These are phyloP conservation scores for Alternaria consortialis DNA, from an alignment of 2,329 filamentous ascomycete genomes.

Conservation along the genomic window DNA sequence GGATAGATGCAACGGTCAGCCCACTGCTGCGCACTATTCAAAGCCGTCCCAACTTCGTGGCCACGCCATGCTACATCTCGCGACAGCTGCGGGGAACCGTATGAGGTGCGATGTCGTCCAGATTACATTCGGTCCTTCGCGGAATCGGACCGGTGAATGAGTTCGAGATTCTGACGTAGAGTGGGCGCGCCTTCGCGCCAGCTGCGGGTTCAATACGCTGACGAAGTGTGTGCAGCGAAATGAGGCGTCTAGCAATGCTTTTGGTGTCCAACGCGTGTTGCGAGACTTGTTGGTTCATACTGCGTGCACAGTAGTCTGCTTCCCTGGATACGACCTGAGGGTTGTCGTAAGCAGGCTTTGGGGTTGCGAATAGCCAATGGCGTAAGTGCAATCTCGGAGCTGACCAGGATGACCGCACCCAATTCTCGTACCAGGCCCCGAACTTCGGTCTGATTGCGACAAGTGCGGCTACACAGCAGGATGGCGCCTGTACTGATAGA, in stretches of 20 bases:
- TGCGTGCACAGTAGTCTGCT: background rate
- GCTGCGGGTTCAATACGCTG: background rate
- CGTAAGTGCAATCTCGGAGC: background rate
- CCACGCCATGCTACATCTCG: background rate
- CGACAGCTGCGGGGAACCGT: slow-evolving; percentile 22
- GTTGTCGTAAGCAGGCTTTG: slow-evolving; percentile 2
- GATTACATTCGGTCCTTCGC: slow-evolving; percentile 2
- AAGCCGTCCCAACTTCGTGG: background rate
- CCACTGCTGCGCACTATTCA: background rate
- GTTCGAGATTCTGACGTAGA: background rate
- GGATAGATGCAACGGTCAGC: background rate
- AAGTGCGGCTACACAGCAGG: background rate
- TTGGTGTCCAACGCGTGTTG: background rate
- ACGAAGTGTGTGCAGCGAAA: background rate
- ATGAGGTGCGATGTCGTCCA: background rate
- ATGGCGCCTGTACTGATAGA: background rate
- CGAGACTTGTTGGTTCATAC: background rate
- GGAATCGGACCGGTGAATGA: slow-evolving; percentile 10
- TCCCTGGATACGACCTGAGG: background rate
- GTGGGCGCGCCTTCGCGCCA: background rate
- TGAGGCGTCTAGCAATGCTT: background rate
- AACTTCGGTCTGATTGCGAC: background rate
- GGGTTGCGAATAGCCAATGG: slow-evolving; percentile 1
- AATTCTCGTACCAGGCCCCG: background rate
- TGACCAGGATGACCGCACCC: background rate